Evolutionary conservation across 2,329 filamentous ascomycete species (phyloP).

Genomic region (Sphaerulina vaccinii): DNA sequence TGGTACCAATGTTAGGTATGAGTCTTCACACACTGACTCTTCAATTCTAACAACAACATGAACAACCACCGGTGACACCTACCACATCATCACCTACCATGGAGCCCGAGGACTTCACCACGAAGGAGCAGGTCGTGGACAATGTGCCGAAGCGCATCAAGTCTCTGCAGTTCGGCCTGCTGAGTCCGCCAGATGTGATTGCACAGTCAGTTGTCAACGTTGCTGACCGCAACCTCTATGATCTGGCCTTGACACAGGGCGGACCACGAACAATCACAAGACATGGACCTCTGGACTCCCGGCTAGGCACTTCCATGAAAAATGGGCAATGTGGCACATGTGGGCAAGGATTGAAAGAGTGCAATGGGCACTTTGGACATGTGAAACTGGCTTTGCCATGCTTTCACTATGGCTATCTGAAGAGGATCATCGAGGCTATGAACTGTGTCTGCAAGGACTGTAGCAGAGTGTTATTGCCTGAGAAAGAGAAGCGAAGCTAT

Average conservation of each 20-base stretch:
- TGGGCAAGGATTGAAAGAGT: constrained; percentile 74
- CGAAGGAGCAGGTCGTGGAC: constrained; percentile 87
- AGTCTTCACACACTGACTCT: constrained; percentile 5
- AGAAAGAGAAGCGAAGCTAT: constrained; percentile 72
- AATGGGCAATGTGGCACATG: constrained; percentile 77
- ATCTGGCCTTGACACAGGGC: constrained; percentile 59
- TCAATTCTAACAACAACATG: constrained; percentile 13
- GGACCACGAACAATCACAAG: constrained; percentile 68
- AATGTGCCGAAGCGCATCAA: constrained; percentile 87
- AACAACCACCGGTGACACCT: constrained; percentile 14
- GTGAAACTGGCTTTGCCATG: constrained; percentile 86
- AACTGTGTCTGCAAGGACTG: constrained; percentile 97
- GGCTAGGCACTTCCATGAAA: constrained; percentile 88
- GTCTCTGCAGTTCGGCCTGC: constrained; percentile 89
- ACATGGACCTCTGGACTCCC: constrained; percentile 83
- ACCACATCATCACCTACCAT: constrained; percentile 9
- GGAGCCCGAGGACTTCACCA: constrained; percentile 26
- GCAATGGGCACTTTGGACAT: constrained; percentile 94
- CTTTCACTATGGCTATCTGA: constrained; percentile 95
- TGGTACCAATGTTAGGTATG: background rate
- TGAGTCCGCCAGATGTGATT: constrained; percentile 84
- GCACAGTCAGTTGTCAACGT: constrained; percentile 94
- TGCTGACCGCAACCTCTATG: constrained; percentile 90
- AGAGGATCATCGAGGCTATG: constrained; percentile 85
- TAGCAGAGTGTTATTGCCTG: constrained; percentile 76